A percentile compares a stretch with the other conserved stretches of the same genome.
These are phyloP conservation scores for Xylaria sp. DNA, from an alignment of 2,329 filamentous ascomycete genomes.

Conservation along the genomic window DNA sequence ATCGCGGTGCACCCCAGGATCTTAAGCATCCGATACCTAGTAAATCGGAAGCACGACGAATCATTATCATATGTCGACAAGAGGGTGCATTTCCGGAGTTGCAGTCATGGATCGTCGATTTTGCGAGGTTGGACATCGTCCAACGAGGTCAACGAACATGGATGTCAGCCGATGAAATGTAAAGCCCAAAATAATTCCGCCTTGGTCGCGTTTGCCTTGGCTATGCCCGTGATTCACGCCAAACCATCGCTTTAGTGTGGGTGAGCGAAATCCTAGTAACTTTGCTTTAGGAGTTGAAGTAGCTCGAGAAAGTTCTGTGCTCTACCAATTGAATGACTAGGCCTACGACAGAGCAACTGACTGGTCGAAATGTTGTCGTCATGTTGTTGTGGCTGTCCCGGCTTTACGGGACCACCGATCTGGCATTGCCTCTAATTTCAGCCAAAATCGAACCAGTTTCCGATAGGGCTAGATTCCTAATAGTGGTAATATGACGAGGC, in stretches of 20 bases:
- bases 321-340: constrained; percentile 20
- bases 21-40: constrained; percentile 21
- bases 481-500: constrained; percentile 20
- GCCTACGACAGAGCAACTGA: constrained; percentile 13
- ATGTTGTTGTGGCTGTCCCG: constrained; percentile 34
- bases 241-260: constrained; percentile 14
- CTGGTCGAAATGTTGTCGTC: constrained; percentile 27
- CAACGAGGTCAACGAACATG: constrained; percentile 3
- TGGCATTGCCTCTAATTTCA: constrained; percentile 28
- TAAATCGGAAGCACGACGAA: constrained; percentile 28
- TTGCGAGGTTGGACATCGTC: constrained; percentile 22
- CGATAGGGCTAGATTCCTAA: constrained; percentile 28
- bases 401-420: constrained; percentile 36
- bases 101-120: constrained; percentile 12
- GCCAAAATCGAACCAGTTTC: constrained; percentile 22
- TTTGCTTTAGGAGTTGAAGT: constrained; percentile 10
- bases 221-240: constrained; percentile 18
- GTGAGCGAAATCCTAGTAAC: constrained; percentile 3
- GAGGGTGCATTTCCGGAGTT: constrained; percentile 24
- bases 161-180: constrained; percentile 21
- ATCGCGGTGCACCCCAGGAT: constrained; percentile 36
- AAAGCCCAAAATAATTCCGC: constrained; percentile 20
- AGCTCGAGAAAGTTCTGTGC: constrained; percentile 11
- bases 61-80: constrained; percentile 26
- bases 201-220: constrained; percentile 16